These are phyloP conservation scores for Salinomyces thailandicus DNA, from an alignment of 2,329 filamentous ascomycete genomes.

Conservation along the genomic window DNA sequence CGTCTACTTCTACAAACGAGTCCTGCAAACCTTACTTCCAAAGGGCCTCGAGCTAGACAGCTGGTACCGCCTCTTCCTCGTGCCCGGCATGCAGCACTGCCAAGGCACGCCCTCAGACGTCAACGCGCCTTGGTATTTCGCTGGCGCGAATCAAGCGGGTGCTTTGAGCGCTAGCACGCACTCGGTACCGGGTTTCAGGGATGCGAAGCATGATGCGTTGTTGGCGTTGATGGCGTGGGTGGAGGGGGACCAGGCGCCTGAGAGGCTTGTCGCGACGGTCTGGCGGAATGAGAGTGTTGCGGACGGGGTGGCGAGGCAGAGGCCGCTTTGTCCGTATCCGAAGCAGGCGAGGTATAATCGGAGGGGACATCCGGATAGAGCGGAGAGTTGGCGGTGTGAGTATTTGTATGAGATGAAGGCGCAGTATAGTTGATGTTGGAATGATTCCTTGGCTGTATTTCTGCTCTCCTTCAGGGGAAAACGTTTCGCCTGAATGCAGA, in stretches of 20 bases:
- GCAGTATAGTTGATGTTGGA: slow-evolving; percentile 6
- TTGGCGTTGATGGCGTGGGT: slow-evolving; percentile 30
- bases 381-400: slow-evolving; percentile 23
- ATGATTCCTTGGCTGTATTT: no score
- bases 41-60: slow-evolving; percentile 27
- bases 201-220: slow-evolving; percentile 27
- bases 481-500: no score
- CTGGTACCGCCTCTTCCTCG: slow-evolving; percentile 35
- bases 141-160: slow-evolving; percentile 27
- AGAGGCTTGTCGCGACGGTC: slow-evolving; percentile 28
- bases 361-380: slow-evolving; percentile 19
- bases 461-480: no score
- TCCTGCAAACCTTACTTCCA: slow-evolving; percentile 28
- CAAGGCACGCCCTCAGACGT: slow-evolving; percentile 24
- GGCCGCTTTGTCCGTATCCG: slow-evolving; percentile 28
- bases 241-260: slow-evolving; percentile 28
- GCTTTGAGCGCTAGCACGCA: slow-evolving; percentile 13
- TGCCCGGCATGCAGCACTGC: slow-evolving; percentile 38
- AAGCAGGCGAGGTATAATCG: slow-evolving; percentile 21
- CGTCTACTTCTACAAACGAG: slow-evolving; percentile 42
- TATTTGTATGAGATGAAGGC: slow-evolving; percentile 1
- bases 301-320: slow-evolving; percentile 25
- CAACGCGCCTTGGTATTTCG: slow-evolving; percentile 38
- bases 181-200: slow-evolving; percentile 24
- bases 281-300: slow-evolving; percentile 23